A percentile compares a stretch with the other conserved stretches of the same genome.
Conservation (phyloP, 768 basidiomycete genomes). For the Pleurotus pulmonarius region DNA sequence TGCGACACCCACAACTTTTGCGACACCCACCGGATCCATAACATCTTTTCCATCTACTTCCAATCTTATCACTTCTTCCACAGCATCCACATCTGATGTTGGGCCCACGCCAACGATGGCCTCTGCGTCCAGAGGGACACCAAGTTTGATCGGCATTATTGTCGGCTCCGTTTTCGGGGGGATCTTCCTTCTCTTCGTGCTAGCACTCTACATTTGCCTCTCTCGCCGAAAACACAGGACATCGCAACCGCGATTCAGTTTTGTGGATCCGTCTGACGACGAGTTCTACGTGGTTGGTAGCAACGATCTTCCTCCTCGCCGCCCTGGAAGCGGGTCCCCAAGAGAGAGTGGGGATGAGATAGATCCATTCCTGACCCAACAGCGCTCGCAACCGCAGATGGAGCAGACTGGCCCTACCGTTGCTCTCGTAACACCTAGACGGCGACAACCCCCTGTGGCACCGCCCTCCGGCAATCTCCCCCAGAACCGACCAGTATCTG, state of each 20-base stretch:
- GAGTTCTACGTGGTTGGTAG: slow-evolving; percentile 36
- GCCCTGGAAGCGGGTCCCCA: slow-evolving; percentile 61
- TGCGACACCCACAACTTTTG: slow-evolving; percentile 18
- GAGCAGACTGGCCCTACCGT: not conserved
- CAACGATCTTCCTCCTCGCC: slow-evolving; percentile 28
- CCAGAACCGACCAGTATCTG: slow-evolving; percentile 2
- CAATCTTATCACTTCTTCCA: slow-evolving; percentile 17
- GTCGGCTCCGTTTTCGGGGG: slow-evolving; percentile 59
- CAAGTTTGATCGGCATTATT: slow-evolving; percentile 48
- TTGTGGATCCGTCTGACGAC: slow-evolving; percentile 29
- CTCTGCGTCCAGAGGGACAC: not conserved
- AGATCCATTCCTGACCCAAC: slow-evolving; percentile 57
- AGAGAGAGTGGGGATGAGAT: slow-evolving; percentile 67
- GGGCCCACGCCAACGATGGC: slow-evolving; percentile 14
- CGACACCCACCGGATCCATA: slow-evolving; percentile 23
- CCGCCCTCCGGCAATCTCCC: slow-evolving; percentile 1
- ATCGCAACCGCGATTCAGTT: slow-evolving; percentile 23
- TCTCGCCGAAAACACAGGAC: slow-evolving; percentile 43
- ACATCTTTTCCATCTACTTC: slow-evolving; percentile 22
- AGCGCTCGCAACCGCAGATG: slow-evolving; percentile 8
- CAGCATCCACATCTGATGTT: slow-evolving; percentile 21
- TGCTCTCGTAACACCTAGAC: not conserved
- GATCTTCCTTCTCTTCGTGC: slow-evolving; percentile 48
- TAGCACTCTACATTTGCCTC: slow-evolving; percentile 41
- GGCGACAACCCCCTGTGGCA: not conserved